These are phyloP conservation scores for Didymosphaeria variabile DNA, from an alignment of 2,329 filamentous ascomycete genomes.

Conservation along the genomic window DNA sequence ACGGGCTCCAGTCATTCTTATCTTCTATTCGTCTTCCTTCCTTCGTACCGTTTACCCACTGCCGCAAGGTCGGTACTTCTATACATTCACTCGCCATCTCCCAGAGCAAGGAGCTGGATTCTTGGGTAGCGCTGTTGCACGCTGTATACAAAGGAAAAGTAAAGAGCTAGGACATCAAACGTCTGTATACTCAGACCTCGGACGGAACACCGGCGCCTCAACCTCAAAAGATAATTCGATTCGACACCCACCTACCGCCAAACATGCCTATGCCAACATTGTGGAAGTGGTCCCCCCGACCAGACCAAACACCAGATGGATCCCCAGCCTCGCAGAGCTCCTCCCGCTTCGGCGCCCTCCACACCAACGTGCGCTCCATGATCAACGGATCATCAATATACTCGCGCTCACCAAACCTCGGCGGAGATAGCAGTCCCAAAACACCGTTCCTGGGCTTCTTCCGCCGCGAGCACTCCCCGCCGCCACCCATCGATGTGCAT, in stretches of 20 bases:
- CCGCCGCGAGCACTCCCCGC: conserved; percentile 36
- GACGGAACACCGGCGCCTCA: neutral
- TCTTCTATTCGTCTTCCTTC: conserved; percentile 22
- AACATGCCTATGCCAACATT: conserved; percentile 47
- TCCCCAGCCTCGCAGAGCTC: conserved; percentile 30
- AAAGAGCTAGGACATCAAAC: conserved; percentile 26
- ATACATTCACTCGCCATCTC: conserved; percentile 35
- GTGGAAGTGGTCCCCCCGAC: conserved; percentile 44
- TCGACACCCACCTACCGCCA: neutral
- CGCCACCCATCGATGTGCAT: conserved; percentile 31
- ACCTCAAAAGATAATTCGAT: neutral
- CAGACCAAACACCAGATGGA: conserved; percentile 37
- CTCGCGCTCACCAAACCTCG: conserved; percentile 42
- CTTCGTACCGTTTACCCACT: conserved; percentile 26
- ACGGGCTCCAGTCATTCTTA: conserved; percentile 46
- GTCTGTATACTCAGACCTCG: conserved; percentile 19
- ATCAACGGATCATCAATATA: conserved; percentile 50
- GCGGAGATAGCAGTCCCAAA: conserved; percentile 44
- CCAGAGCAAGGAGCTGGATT: conserved; percentile 27
- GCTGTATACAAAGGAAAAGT: conserved; percentile 36
- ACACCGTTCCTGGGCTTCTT: conserved; percentile 44
- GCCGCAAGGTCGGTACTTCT: conserved; percentile 36
- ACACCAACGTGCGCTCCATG: conserved; percentile 38
- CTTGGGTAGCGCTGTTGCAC: conserved; percentile 28
- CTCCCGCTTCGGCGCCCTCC: conserved; percentile 30